Percentiles rank a stretch among this genome's conserved stretches.
These are phyloP conservation scores for Tanacetum coccineum DNA, from an alignment of 129 eudicot genomes.

Conservation along the genomic window DNA sequence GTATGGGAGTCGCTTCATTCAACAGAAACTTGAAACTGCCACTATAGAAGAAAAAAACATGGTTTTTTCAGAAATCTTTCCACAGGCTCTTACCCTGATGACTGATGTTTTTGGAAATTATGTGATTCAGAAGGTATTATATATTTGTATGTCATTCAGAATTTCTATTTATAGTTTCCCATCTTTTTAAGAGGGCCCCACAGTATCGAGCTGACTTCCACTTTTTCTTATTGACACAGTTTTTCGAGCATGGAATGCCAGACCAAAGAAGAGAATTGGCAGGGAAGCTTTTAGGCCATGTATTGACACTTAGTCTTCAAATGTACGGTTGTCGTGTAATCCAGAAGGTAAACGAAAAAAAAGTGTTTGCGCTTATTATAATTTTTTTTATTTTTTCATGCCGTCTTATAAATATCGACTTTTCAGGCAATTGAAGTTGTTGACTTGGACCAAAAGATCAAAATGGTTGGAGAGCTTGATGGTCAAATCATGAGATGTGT, in stretches of 20 bases:
- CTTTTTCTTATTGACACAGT: conserved; percentile 30
- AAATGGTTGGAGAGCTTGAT: conserved; percentile 89
- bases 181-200: background rate
- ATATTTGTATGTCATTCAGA: background rate
- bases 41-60: conserved; percentile 77
- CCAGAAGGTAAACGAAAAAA: conserved; percentile 53
- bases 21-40: conserved; percentile 90
- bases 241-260: conserved; percentile 78
- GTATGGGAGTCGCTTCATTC: conserved; percentile 92
- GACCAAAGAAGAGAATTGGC: conserved; percentile 67
- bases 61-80: conserved; percentile 83
- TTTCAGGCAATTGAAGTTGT: conserved; percentile 91
- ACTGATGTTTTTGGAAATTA: conserved; percentile 95
- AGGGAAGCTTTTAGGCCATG: conserved; percentile 65
- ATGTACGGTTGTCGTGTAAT: conserved; percentile 84
- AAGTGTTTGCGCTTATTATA: background rate
- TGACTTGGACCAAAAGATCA: conserved; percentile 87
- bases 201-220: background rate
- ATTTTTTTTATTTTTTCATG: background rate
- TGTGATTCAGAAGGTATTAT: conserved; percentile 81
- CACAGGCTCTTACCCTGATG: conserved; percentile 84
- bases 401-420: background rate
- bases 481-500: conserved; percentile 93
- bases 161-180: too few species aligned
- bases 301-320: conserved; percentile 70